Evolutionary conservation across 305 asterid species (phyloP).

Genomic region (Fraxinus sp.): DNA sequence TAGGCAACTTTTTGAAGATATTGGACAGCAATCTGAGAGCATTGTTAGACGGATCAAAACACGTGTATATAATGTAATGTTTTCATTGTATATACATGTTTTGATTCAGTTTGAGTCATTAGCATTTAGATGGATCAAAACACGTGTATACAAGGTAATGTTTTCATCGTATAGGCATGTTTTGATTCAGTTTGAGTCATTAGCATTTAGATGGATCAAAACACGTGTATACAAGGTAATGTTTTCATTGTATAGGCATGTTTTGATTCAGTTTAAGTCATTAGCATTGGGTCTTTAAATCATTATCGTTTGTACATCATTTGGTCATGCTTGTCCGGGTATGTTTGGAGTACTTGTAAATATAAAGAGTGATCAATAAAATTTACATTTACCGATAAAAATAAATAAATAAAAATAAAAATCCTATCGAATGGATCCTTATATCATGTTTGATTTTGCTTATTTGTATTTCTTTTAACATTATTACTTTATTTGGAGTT

Average conservation of each 20-base stretch:
- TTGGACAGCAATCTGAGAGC: not conserved
- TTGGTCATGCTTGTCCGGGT: not conserved
- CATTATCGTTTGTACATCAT: not conserved
- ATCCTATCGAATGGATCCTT: not conserved
- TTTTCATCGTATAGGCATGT: not conserved
- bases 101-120: not conserved
- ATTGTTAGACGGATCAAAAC: not conserved
- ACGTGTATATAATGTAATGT: not conserved
- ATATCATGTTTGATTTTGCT: not conserved
- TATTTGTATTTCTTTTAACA: not conserved
- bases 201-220: too few species aligned
- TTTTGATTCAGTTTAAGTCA: too few species aligned
- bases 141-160: too few species aligned
- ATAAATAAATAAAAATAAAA: too few species aligned
- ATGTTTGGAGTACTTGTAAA: too few species aligned
- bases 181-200: too few species aligned
- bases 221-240: too few species aligned
- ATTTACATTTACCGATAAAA: too few species aligned
- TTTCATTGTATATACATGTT: not conserved
- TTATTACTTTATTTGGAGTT: not conserved
- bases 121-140: too few species aligned
- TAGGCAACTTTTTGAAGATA: too few species aligned
- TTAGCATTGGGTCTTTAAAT: not conserved
- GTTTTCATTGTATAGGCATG: not conserved
- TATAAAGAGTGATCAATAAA: not conserved